Evolutionary conservation across 805 yeast species (phyloP).

Genomic region (Candida ovalis): DNA sequence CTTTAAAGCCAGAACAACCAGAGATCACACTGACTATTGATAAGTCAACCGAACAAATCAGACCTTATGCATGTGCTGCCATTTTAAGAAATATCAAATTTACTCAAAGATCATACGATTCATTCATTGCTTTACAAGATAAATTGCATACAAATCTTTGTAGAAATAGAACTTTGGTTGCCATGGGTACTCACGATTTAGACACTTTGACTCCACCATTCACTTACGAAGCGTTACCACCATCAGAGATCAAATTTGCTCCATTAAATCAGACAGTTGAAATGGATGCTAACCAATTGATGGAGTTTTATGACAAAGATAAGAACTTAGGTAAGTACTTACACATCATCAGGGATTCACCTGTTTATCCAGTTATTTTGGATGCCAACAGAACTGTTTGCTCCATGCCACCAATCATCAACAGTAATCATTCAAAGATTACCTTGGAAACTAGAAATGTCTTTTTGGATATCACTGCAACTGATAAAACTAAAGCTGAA

Average conservation of each 20-base stretch:
- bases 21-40: conserved; percentile 65
- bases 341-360: conserved; percentile 82
- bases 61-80: conserved; percentile 97
- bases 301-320: conserved; percentile 89
- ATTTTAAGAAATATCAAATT: conserved; percentile 79
- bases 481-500: conserved; percentile 91
- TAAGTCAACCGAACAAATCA: conserved; percentile 63
- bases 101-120: conserved; percentile 82
- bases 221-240: conserved; percentile 80
- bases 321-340: conserved; percentile 85
- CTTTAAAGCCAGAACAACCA: conserved; percentile 58
- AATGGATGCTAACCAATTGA: conserved; percentile 71
- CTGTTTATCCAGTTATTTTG: conserved; percentile 85
- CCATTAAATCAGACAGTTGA: conserved; percentile 70
- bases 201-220: conserved; percentile 74
- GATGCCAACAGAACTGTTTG: conserved; percentile 76
- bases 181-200: conserved; percentile 96
- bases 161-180: conserved; percentile 95
- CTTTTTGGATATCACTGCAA: conserved; percentile 91
- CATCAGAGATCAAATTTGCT: conserved; percentile 67
- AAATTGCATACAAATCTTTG: conserved; percentile 92
- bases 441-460: conserved; percentile 80
- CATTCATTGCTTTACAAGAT: conserved; percentile 94
- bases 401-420: conserved; percentile 96
- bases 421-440: conserved; percentile 87